Evolutionary conservation across 495 filamentous ascomycete genomes (phyloP), one percentile per base, ranked within the genome.

Genomic region (Podospora comata): DNA sequence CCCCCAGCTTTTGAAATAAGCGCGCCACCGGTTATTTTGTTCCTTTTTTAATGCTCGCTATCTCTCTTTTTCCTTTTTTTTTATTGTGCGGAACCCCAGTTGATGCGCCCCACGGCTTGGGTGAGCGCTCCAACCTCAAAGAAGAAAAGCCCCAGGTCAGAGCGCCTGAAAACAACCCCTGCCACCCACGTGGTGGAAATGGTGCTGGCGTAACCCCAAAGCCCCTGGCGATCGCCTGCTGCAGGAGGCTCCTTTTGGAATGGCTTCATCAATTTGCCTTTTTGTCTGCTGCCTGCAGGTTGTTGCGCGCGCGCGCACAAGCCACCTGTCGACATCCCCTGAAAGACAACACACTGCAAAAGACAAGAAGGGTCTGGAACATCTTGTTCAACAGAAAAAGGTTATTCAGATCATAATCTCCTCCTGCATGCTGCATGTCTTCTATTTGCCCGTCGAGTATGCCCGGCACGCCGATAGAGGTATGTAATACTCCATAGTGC

Each of bases 211-310:
- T 18, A 18, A 20, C 54, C 16, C 20, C 23, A 23, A 20, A 20
- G 54, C 54, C 55, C 55, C 55, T 58, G 55, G 55, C 55, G 55
- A 58, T 58, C 55, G 55, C 55, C 55, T 58, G 39, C 39, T 48
- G 39, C 39, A 48, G 7, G 39, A 48, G 13, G 39, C 39, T 16
- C 39, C 9, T 48, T 48, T 48, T 0, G 39, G 39, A 48, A 48
- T 48, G 39, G 39, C 39, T 48, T 48, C 39, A 48, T 13, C 39
- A 48, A 48, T 48, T 48, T 48, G 39, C 39, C 39, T 48, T 48
- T 48, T 16, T 16, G 9, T 48, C 13, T 13, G 9, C 39, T 48
- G 9, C 39, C 39, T 48, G 39, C 39, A 48, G 39, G 9, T 48
- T 39, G 34, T 39, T 39, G 23, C 23, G 23, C 23, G 1, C 1